Evolutionary conservation across 176 grass and related monocot genomes (phyloP), one percentile per base, ranked within the genome.

Genomic region (Poa annua): DNA sequence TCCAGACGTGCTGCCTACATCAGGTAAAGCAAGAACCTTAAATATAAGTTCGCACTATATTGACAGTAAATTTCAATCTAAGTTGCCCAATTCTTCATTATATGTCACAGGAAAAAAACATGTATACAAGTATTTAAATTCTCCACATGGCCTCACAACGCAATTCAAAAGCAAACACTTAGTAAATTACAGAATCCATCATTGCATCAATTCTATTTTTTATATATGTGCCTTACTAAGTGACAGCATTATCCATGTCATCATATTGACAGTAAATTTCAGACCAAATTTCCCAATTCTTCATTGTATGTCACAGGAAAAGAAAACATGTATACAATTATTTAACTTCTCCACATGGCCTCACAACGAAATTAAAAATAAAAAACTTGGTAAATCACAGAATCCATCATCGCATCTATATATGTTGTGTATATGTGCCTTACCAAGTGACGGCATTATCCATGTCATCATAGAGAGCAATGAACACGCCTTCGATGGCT

Each of bases 1-100:
- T 87, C 95, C 95, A 98, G 55, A 98, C 92, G 55, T 98, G 90
- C 59, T 78, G 90, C 95, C 95, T 95, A 81, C 38, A 86, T 56
- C 36, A 90, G 79, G 67, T 60, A 89, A 25, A 79, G 11, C 33
- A 66, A 19, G 16, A 80, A 15, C 59, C 54, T 83, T 65, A 44
- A 32, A 82, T 56, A 8, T 65, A 41, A 83, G 64, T 64, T 29
- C 15, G 7, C 61, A 63, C 10, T 42, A 70, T 11, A 47, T 39
- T 24, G 25, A 6, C 45, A 42, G 42, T 1, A 17, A 29, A 45
- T 56, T 42, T 57, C 35, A 82, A 2, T 39, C 11, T n/a, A 71
- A 84, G 26, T 62, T 62, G 55, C 7, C 42, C 15, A 32, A 20
- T 63, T 79, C 26, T 49, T 24, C 13, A n/a, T 21, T 36, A 35